phyloP scores from a whole-genome alignment of 2,329 filamentous ascomycete species.

The Aspergillus carbonarius region DNA sequence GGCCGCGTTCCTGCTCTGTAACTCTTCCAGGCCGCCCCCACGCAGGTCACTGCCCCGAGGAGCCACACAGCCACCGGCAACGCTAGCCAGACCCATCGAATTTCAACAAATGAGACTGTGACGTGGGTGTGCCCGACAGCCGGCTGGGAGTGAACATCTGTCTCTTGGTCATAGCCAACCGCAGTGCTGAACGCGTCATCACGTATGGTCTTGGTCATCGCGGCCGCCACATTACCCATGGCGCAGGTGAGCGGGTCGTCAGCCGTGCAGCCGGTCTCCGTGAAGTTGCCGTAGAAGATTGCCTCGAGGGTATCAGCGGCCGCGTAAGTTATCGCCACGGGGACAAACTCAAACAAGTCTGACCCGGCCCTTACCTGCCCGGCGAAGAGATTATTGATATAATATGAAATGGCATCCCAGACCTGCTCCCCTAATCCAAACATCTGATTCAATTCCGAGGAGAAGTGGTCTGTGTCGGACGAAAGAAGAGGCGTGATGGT shows the following conservation, averaged over 20 bases:
- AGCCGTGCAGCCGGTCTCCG: neutral
- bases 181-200: neutral
- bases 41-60: slow-evolving; percentile 5
- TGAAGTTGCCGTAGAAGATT: neutral
- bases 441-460: neutral
- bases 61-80: slow-evolving; percentile 12
- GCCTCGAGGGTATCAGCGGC: neutral
- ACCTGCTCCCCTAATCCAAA: neutral
- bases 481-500: neutral
- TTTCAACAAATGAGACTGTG: neutral
- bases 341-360: neutral
- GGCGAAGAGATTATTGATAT: neutral
- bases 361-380: neutral
- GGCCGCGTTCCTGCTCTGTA: neutral
- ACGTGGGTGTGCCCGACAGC: neutral
- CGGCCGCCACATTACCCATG: slow-evolving; percentile 10
- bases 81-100: slow-evolving; percentile 12
- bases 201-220: slow-evolving; percentile 12
- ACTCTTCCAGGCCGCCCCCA: slow-evolving; percentile 12
- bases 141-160: neutral
- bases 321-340: neutral
- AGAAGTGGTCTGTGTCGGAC: too few species aligned
- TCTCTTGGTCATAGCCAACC: neutral
- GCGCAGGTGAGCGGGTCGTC: slow-evolving; percentile 8
- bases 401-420: neutral